Percentiles rank a stretch among this genome's conserved stretches.
These are phyloP conservation scores for Artomyces pyxidatus DNA, from an alignment of 768 basidiomycete species.

Conservation along the genomic window DNA sequence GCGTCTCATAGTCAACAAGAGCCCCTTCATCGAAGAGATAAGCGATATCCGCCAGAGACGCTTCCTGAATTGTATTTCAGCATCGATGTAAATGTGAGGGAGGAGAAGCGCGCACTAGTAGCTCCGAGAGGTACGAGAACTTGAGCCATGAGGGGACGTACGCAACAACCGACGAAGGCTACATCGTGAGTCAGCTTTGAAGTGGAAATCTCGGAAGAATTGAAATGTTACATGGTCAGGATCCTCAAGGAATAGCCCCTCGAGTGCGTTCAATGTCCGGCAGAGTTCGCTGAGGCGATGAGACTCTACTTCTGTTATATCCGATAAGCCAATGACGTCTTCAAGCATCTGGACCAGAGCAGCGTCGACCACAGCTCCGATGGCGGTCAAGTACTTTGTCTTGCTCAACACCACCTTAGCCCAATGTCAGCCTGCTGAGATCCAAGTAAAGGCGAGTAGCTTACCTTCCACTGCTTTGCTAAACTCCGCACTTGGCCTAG, in stretches of 20 bases:
- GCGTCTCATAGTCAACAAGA: slow-evolving; percentile 80
- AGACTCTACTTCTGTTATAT: slow-evolving; percentile 87
- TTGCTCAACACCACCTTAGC: slow-evolving; percentile 69
- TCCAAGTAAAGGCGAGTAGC: slow-evolving; percentile 8
- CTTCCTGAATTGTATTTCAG: slow-evolving; percentile 48
- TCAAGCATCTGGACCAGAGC: slow-evolving; percentile 59
- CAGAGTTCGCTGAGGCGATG: slow-evolving; percentile 78
- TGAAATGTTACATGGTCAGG: slow-evolving; percentile 40
- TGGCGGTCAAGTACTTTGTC: slow-evolving; percentile 60
- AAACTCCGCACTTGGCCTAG: slow-evolving; percentile 55
- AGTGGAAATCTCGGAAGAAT: neutral
- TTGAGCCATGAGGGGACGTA: slow-evolving; percentile 94
- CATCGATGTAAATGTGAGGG: neutral
- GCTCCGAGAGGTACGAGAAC: slow-evolving; percentile 88
- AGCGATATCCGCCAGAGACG: slow-evolving; percentile 84
- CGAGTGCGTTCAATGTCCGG: slow-evolving; percentile 67
- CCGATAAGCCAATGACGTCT: slow-evolving; percentile 67
- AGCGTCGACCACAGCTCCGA: slow-evolving; percentile 65
- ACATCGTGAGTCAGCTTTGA: slow-evolving; percentile 6
- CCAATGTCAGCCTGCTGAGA: too few relatives aligned
- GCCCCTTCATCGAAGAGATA: slow-evolving; percentile 90
- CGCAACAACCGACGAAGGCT: slow-evolving; percentile 71
- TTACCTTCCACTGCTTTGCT: slow-evolving; percentile 68
- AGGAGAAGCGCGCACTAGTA: slow-evolving; percentile 54
- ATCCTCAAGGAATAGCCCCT: slow-evolving; percentile 71